Percentiles rank a stretch among this genome's conserved stretches.
Evolutionary conservation across 768 basidiomycete species (phyloP).

Genomic region (Asterophora parasitica): DNA sequence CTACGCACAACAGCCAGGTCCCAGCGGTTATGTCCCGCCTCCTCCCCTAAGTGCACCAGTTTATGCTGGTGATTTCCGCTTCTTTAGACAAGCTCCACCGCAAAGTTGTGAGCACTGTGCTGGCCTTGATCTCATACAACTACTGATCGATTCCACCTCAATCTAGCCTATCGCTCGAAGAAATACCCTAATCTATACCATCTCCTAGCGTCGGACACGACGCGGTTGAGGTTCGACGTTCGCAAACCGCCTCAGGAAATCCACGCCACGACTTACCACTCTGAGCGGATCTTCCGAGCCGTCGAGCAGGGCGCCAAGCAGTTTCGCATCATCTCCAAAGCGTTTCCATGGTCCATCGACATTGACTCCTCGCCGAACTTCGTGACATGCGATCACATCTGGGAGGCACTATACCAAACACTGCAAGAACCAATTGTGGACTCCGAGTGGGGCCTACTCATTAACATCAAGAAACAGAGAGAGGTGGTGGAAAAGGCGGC

Average conservation of each 20-base stretch:
- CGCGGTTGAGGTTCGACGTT: conserved; percentile 10
- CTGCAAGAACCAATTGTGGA: conserved; percentile 54
- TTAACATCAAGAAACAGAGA: conserved; percentile 36
- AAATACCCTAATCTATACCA: conserved; percentile 17
- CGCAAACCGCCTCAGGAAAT: conserved; percentile 1
- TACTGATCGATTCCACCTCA: not conserved
- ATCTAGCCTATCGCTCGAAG: conserved; percentile 5
- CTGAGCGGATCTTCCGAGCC: conserved; percentile 25
- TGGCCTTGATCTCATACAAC: too few species aligned
- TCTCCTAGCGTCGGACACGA: conserved; percentile 15
- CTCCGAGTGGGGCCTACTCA: conserved; percentile 63
- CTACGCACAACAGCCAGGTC: conserved; percentile 1
- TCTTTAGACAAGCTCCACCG: not conserved
- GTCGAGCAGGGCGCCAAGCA: conserved; percentile 31
- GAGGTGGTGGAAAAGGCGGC: conserved; percentile 46
- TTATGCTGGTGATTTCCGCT: conserved; percentile 2
- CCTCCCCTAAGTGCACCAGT: not conserved
- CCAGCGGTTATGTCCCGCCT: conserved; percentile 10
- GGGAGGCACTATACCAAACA: conserved; percentile 44
- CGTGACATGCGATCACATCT: conserved; percentile 50
- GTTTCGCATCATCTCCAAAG: conserved; percentile 52
- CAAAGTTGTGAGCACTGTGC: conserved; percentile 9
- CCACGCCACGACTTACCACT: conserved; percentile 7
- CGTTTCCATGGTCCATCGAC: conserved; percentile 65
- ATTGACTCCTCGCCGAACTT: conserved; percentile 33